These are phyloP conservation scores for Ceratobasidium sp. DNA, from an alignment of 1,284 basidiomycete genomes.

Conservation along the genomic window DNA sequence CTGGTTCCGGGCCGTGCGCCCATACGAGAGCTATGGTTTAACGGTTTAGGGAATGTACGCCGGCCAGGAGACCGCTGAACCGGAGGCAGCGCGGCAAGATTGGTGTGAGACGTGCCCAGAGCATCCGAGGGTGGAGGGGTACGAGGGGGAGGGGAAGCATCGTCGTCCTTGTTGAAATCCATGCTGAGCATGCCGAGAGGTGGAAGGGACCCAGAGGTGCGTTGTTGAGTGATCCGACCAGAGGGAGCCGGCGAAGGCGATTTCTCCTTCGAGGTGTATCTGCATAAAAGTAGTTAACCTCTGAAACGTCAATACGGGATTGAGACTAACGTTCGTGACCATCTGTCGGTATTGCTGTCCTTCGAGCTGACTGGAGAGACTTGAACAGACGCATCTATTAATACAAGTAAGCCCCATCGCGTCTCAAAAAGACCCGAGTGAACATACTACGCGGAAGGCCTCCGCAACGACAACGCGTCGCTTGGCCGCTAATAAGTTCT, in stretches of 20 bases:
- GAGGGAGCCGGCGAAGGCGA: constrained; percentile 21
- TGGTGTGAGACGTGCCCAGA: constrained; percentile 36
- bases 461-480: constrained; percentile 43
- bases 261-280: constrained; percentile 44
- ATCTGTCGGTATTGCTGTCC: constrained; percentile 32
- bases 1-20: constrained; percentile 27
- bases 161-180: constrained; percentile 44
- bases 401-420: not conserved
- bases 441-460: constrained; percentile 38
- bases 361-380: constrained; percentile 33
- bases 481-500: constrained; percentile 47
- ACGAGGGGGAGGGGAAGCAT: constrained; percentile 37
- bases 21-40: constrained; percentile 42
- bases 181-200: constrained; percentile 41
- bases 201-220: constrained; percentile 10
- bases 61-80: constrained; percentile 41
- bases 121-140: constrained; percentile 42
- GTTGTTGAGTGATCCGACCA: constrained; percentile 6
- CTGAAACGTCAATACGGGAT: not conserved
- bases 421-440: not conserved
- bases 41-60: constrained; percentile 39
- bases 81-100: constrained; percentile 38
- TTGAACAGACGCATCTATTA: constrained; percentile 40
- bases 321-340: constrained; percentile 34
- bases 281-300: constrained; percentile 23